Evolutionary conservation across 768 basidiomycete genomes (phyloP).

Genomic region (Russula sp.): DNA sequence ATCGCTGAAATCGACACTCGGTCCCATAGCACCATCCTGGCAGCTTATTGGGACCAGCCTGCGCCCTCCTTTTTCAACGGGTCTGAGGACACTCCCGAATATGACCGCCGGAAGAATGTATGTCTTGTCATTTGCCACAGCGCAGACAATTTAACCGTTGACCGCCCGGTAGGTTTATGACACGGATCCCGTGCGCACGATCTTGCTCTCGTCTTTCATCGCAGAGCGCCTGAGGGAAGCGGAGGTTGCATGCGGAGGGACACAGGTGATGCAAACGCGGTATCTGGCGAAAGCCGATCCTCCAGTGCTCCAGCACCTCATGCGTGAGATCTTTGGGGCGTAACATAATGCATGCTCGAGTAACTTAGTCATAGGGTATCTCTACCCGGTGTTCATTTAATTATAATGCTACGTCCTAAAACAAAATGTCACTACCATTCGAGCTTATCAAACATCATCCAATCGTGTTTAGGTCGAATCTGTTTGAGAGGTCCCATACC

Average conservation of each 20-base stretch:
- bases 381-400: too few relatives aligned
- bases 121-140: slow-evolving; percentile 30
- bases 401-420: too few relatives aligned
- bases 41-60: slow-evolving; percentile 69
- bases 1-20: neutral
- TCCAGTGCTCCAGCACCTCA: slow-evolving; percentile 66
- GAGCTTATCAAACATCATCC: too few relatives aligned
- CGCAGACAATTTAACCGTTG: neutral
- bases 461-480: too few relatives aligned
- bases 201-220: slow-evolving; percentile 61
- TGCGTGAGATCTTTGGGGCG: slow-evolving; percentile 33
- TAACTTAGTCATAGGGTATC: neutral
- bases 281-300: slow-evolving; percentile 71
- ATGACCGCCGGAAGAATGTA: slow-evolving; percentile 70
- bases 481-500: too few relatives aligned
- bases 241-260: slow-evolving; percentile 57
- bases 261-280: slow-evolving; percentile 52
- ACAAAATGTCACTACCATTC: too few relatives aligned
- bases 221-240: slow-evolving; percentile 59
- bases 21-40: slow-evolving; percentile 40
- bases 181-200: slow-evolving; percentile 66
- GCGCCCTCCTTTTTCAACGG: slow-evolving; percentile 57
- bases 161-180: slow-evolving; percentile 53
- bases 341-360: slow-evolving; percentile 3
- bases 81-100: slow-evolving; percentile 72